Evolutionary conservation across 2,329 filamentous ascomycete genomes (phyloP).

Genomic region (Coniochaeta sp.): DNA sequence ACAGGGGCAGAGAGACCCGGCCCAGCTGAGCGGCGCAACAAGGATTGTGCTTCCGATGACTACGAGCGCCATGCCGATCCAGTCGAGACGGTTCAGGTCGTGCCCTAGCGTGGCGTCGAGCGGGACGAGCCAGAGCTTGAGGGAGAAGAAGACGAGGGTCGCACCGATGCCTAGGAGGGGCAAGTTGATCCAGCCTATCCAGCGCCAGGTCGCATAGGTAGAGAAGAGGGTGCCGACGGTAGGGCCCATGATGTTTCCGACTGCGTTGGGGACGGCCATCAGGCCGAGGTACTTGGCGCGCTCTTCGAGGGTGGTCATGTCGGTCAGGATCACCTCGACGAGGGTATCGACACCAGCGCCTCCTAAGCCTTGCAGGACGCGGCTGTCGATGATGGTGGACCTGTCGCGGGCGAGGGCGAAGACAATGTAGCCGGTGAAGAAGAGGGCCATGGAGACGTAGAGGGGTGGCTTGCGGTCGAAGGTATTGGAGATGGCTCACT

Average conservation of each 20-base stretch:
- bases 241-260: conserved; percentile 20
- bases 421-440: conserved; percentile 33
- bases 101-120: conserved; percentile 15
- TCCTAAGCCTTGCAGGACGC: conserved; percentile 26
- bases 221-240: conserved; percentile 20
- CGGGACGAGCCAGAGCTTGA: conserved; percentile 11
- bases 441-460: conserved; percentile 20
- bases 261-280: conserved; percentile 17
- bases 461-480: conserved; percentile 20
- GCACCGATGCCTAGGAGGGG: conserved; percentile 19
- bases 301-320: conserved; percentile 25
- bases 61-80: conserved; percentile 10
- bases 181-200: conserved; percentile 28
- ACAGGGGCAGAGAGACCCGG: conserved; percentile 10
- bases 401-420: conserved; percentile 34
- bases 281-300: conserved; percentile 19
- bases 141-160: conserved; percentile 15
- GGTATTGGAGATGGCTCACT: conserved; percentile 15
- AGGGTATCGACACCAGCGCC: conserved; percentile 22
- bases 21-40: conserved; percentile 13
- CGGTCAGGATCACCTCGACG: conserved; percentile 21
- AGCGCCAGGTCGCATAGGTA: conserved; percentile 19
- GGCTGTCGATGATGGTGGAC: conserved; percentile 21
- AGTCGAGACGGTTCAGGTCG: conserved; percentile 10
- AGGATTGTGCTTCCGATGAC: conserved; percentile 6